Evolutionary conservation across 768 basidiomycete species (phyloP).

Genomic region (Pisolithus sp.): DNA sequence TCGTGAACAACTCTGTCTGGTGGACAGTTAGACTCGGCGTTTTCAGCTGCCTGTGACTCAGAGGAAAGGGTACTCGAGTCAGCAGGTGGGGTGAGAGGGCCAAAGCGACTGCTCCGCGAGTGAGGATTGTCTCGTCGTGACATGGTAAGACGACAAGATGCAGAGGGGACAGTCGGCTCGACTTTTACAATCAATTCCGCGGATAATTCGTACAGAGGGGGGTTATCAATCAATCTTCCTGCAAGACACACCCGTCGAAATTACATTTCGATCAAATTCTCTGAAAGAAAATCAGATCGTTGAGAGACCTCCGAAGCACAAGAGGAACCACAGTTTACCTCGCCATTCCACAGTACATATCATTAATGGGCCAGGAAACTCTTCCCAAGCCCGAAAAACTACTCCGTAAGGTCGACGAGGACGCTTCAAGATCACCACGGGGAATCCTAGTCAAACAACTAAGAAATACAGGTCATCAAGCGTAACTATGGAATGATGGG

Average conservation of each 20-base stretch:
- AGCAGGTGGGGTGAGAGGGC: slow-evolving; percentile 46
- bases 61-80: slow-evolving; percentile 38
- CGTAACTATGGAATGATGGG: too few species aligned
- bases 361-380: too few species aligned
- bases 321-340: too few species aligned
- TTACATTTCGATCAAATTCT: slow-evolving; percentile 12
- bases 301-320: too few species aligned
- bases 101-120: slow-evolving; percentile 70
- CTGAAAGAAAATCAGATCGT: too few species aligned
- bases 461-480: too few species aligned
- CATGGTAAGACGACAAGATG: slow-evolving; percentile 30
- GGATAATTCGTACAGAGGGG: background rate
- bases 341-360: too few species aligned
- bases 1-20: slow-evolving; percentile 56
- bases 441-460: too few species aligned
- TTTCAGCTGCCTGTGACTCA: slow-evolving; percentile 13
- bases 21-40: slow-evolving; percentile 26
- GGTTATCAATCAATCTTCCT: slow-evolving; percentile 23
- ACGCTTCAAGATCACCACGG: too few species aligned
- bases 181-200: slow-evolving; percentile 1
- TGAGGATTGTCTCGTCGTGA: slow-evolving; percentile 40
- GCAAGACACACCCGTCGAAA: slow-evolving; percentile 7
- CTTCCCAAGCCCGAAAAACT: too few species aligned
- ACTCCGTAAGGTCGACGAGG: too few species aligned
- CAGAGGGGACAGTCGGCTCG: slow-evolving; percentile 12